Evolutionary conservation across 108 stramenopile species (phyloP).

Genomic region (Fragilaria crotonensis): DNA sequence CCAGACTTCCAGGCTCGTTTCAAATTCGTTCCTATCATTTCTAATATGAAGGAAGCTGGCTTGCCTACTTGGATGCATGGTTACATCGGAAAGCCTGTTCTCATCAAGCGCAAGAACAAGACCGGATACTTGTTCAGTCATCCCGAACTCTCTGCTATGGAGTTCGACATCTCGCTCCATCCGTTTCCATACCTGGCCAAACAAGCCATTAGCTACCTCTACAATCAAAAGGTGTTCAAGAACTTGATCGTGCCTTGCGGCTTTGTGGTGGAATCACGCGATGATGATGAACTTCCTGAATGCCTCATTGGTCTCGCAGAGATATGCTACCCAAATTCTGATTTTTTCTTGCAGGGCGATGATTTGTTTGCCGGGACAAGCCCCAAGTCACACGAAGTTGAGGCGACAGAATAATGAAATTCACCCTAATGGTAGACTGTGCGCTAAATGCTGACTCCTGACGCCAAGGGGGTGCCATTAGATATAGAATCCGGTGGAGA

Average conservation of each 20-base stretch:
- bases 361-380: conserved; percentile 63
- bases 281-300: conserved; percentile 76
- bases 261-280: conserved; percentile 73
- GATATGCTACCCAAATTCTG: conserved; percentile 64
- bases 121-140: conserved; percentile 72
- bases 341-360: conserved; percentile 38
- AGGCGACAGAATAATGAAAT: no score
- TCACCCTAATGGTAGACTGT: no score
- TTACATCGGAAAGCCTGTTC: conserved; percentile 76
- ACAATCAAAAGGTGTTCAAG: conserved; percentile 59
- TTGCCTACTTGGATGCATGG: conserved; percentile 69
- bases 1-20: conserved; percentile 60
- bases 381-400: conserved; percentile 1
- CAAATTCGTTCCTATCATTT: conserved; percentile 58
- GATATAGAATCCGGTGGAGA: no score
- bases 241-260: conserved; percentile 62
- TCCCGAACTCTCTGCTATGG: conserved; percentile 61
- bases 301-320: conserved; percentile 67
- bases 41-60: conserved; percentile 70
- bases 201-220: conserved; percentile 67
- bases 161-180: conserved; percentile 79
- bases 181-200: conserved; percentile 79
- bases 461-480: no score
- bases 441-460: no score
- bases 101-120: conserved; percentile 71